Evolutionary conservation across 2,329 filamentous ascomycete species (phyloP).

Genomic region (Lecanoromycetidae sp.): DNA sequence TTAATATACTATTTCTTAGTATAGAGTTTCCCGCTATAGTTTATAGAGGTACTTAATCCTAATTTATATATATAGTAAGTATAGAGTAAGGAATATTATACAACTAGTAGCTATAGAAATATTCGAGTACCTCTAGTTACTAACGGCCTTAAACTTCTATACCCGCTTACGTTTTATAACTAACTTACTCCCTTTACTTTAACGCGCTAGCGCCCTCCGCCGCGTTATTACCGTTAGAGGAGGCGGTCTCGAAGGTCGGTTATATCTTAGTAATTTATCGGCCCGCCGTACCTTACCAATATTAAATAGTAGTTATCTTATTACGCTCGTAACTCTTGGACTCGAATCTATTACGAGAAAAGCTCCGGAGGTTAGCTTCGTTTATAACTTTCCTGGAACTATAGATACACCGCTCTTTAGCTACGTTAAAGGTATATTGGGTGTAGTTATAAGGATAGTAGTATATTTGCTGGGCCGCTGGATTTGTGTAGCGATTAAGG

Average conservation of each 20-base stretch:
- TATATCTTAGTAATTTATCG: conserved; percentile 37
- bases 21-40: conserved; percentile 29
- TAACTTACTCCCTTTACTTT: conserved; percentile 46
- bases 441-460: background rate
- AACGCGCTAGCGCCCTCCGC: conserved; percentile 33
- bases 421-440: background rate
- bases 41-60: background rate
- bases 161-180: conserved; percentile 44
- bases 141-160: conserved; percentile 43
- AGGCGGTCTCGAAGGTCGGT: conserved; percentile 38
- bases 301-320: conserved; percentile 29
- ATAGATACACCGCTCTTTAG: conserved; percentile 35
- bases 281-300: conserved; percentile 21
- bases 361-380: conserved; percentile 37
- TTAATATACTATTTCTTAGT: conserved; percentile 46
- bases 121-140: conserved; percentile 42
- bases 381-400: conserved; percentile 38
- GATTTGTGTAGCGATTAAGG: conserved; percentile 22
- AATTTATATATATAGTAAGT: background rate
- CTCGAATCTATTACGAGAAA: conserved; percentile 37
- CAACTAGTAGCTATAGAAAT: conserved; percentile 34
- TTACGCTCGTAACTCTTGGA: conserved; percentile 39
- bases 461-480: conserved; percentile 24
- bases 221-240: conserved; percentile 43
- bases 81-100: background rate